Percentiles rank a stretch among this genome's conserved stretches.
Evolutionary conservation across 1,139 yeast species (phyloP).

Genomic region (Debaryomyces sp.): DNA sequence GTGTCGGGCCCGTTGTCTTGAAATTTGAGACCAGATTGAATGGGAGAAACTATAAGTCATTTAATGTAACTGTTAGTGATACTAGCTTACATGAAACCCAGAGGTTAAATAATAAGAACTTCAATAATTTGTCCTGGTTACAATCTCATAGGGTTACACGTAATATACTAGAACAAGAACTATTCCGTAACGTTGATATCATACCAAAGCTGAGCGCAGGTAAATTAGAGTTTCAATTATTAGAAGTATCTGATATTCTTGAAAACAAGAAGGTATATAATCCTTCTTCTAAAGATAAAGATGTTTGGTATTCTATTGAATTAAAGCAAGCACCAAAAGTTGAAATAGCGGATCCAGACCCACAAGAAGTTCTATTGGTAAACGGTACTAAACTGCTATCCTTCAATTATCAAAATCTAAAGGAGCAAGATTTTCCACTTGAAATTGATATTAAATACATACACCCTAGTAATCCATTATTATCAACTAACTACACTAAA

Average conservation of each 20-base stretch:
- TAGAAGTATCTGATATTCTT: constrained; percentile 70
- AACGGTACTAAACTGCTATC: constrained; percentile 41
- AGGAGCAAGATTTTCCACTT: constrained; percentile 49
- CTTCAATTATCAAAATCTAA: constrained; percentile 22
- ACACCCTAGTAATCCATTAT: constrained; percentile 28
- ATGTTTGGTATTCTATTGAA: constrained; percentile 54
- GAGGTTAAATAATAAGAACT: constrained; percentile 1
- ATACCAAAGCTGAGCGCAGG: constrained; percentile 47
- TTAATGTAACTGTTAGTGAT: constrained; percentile 27
- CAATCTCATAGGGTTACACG: constrained; percentile 29
- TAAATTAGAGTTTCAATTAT: constrained; percentile 63
- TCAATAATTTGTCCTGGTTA: constrained; percentile 25
- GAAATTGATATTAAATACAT: constrained; percentile 40
- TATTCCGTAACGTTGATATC: constrained; percentile 28
- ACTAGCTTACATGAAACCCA: constrained; percentile 10
- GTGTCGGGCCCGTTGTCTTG: constrained; percentile 76
- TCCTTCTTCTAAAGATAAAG: constrained; percentile 46
- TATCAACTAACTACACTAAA: constrained; percentile 31
- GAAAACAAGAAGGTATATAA: constrained; percentile 68
- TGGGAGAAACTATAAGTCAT: constrained; percentile 36
- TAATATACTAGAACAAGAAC: constrained; percentile 39
- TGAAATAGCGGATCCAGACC: constrained; percentile 39
- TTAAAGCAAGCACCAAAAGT: constrained; percentile 66
- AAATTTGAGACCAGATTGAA: constrained; percentile 60
- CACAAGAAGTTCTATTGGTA: constrained; percentile 45